Conservation (phyloP, 495 filamentous ascomycete species). For the Rhypophila decipiens region DNA sequence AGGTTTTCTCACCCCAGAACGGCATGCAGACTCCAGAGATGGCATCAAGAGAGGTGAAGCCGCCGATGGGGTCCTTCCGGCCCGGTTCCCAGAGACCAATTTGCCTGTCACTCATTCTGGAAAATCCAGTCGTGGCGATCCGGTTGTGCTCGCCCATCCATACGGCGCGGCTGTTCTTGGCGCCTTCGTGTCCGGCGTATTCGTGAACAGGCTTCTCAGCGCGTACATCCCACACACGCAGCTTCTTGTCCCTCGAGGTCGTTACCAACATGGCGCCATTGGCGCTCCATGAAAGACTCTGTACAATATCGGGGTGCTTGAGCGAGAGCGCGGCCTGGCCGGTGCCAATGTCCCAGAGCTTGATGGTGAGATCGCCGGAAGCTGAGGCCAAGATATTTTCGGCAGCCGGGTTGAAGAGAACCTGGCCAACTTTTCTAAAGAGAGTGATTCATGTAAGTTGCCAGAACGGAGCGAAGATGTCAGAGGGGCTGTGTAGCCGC, state of each 20-base stretch:
- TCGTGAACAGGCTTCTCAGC: constrained; percentile 86
- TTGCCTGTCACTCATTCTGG: constrained; percentile 95
- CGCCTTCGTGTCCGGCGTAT: constrained; percentile 76
- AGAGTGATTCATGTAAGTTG: constrained; percentile 5
- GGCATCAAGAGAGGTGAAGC: constrained; percentile 81
- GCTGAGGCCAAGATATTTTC: constrained; percentile 93
- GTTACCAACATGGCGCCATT: constrained; percentile 85
- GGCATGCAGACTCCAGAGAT: constrained; percentile 99
- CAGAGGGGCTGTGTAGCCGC: neutral
- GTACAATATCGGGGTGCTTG: constrained; percentile 83
- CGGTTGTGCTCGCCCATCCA: constrained; percentile 96
- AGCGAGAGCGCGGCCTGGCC: constrained; percentile 65
- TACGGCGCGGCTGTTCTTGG: constrained; percentile 92
- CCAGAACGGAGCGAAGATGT: neutral
- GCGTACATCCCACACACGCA: constrained; percentile 93
- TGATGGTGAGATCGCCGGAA: constrained; percentile 91
- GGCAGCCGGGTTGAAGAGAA: constrained; percentile 94
- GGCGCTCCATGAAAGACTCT: constrained; percentile 92
- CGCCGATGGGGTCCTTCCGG: constrained; percentile 76
- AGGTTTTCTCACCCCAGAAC: constrained; percentile 67
- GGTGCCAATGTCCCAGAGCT: constrained; percentile 91
- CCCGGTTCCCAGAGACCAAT: constrained; percentile 93
- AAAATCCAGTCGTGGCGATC: constrained; percentile 94
- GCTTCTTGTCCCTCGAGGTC: constrained; percentile 95
- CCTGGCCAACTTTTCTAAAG: constrained; percentile 91